Evolutionary conservation across 2,329 filamentous ascomycete genomes (phyloP), one percentile per base, ranked within the genome.

Genomic region (Claviceps lovelessii): DNA sequence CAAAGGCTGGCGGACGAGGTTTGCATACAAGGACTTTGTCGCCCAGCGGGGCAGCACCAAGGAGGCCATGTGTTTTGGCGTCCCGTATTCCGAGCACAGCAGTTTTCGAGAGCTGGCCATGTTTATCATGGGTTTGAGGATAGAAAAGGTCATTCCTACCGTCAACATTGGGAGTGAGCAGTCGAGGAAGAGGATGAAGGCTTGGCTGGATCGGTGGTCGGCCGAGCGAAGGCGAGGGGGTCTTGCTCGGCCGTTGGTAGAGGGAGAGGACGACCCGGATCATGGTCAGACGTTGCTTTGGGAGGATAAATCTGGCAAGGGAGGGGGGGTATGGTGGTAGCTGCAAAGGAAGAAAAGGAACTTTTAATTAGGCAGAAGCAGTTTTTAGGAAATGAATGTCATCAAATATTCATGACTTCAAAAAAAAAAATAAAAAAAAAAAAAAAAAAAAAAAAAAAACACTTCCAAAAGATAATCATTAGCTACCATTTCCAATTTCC

Each of bases 1-100:
- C 2, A 75, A 80, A 15, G 80, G 79, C 7, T 97, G 93, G 91
- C 82, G 83, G 62, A 84, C 84, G 11, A 73, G 79, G 2, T 97
- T 90, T 66, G 76, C 76, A 0, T 80, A 81, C 62, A 72, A 75
- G 8, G 87, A 96, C 56, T 77, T 98, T 45, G 76, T 82, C 0
- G 85, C 89, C 0, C 89, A 95, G 70, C 79, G 89, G 4, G 93
- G 93, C 3, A 90, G 86, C 69, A 90, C 86, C 3, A 78, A 78
- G 50, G 84, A 91, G 61, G 87, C 87, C 42, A 85, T 86, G 67
- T 96, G 90, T 67, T 95, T 94, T 61, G 90, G 89, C 0, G 93
- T 97, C 2, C 93, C 93, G 2, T 98, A 98, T 67, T 90, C 85
- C 52, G 93, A 98, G 72, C 93, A 98, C 68, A 93, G 87, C 67